These are phyloP conservation scores for Coemansia sp. DNA, from an alignment of 192 early-diverging fungal species.

Conservation along the genomic window DNA sequence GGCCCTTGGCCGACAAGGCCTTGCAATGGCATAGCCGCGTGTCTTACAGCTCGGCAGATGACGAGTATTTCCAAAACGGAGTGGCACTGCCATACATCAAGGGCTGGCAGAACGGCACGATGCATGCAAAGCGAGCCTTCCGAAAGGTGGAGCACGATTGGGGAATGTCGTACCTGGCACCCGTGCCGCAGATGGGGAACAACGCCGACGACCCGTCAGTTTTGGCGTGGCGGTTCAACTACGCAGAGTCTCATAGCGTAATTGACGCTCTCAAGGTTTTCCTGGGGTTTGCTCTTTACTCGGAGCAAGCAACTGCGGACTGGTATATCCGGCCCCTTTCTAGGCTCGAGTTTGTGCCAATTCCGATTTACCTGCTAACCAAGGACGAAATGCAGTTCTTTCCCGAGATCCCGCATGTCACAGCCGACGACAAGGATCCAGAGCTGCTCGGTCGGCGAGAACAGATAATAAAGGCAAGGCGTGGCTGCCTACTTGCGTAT, in stretches of 20 bases:
- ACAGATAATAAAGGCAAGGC: slow-evolving; percentile 20
- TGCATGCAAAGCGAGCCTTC: slow-evolving; percentile 15
- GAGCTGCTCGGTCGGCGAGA: slow-evolving; percentile 10
- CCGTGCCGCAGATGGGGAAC: not conserved
- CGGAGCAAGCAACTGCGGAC: slow-evolving; percentile 17
- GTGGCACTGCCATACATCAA: slow-evolving; percentile 41
- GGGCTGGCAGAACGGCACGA: slow-evolving; percentile 35
- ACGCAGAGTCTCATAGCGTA: slow-evolving; percentile 23
- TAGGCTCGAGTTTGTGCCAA: slow-evolving; percentile 14
- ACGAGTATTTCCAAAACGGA: slow-evolving; percentile 54
- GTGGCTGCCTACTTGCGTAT: slow-evolving; percentile 35
- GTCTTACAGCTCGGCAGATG: slow-evolving; percentile 50
- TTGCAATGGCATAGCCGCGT: slow-evolving; percentile 43
- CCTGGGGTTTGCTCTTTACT: slow-evolving; percentile 33
- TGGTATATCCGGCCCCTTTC: slow-evolving; percentile 51
- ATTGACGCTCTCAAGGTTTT: slow-evolving; percentile 22
- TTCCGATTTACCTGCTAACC: slow-evolving; percentile 20
- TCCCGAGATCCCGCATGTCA: slow-evolving; percentile 22
- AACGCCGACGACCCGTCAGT: slow-evolving; percentile 1
- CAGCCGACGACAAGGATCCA: not conserved
- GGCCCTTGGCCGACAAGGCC: not conserved
- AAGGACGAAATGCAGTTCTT: slow-evolving; percentile 26
- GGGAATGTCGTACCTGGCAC: slow-evolving; percentile 48
- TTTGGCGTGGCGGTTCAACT: slow-evolving; percentile 50
- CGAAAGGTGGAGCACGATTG: slow-evolving; percentile 54